Conservation (phyloP, 257 asterid genomes). For the Nicotiana tabacum region DNA sequence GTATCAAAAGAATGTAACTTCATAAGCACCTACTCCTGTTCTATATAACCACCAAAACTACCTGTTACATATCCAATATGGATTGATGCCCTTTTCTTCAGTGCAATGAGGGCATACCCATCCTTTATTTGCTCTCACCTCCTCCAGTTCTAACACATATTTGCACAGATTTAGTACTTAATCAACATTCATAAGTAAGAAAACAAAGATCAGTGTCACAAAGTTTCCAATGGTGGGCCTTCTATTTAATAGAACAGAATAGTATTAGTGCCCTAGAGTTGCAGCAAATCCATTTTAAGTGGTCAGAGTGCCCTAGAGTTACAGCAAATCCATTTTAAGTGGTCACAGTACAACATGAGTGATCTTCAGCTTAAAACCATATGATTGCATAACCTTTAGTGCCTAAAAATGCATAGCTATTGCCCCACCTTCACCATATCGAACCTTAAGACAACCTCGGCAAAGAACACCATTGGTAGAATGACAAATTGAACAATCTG, state of each 20-base stretch:
- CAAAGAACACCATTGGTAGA: constrained; percentile 68
- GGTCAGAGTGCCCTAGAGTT: not conserved
- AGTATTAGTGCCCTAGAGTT: not conserved
- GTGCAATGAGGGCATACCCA: constrained; percentile 80
- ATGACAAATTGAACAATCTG: constrained; percentile 78
- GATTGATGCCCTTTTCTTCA: constrained; percentile 60
- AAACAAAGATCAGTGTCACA: not conserved
- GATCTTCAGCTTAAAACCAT: not conserved
- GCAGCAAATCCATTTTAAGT: not conserved
- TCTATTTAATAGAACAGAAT: not conserved
- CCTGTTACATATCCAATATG: constrained; percentile 95
- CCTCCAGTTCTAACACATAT: constrained; percentile 58
- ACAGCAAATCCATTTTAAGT: not conserved
- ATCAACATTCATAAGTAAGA: not conserved
- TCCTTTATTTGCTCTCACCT: constrained; percentile 52
- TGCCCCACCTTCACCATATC: constrained; percentile 89
- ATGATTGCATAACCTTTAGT: not conserved
- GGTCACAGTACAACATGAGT: not conserved
- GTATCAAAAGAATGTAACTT: not conserved
- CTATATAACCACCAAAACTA: constrained; percentile 5
- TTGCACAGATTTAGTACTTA: not conserved
- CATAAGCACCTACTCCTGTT: not conserved
- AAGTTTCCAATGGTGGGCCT: not conserved
- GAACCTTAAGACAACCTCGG: constrained; percentile 72
- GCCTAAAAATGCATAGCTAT: not conserved